These are phyloP conservation scores for Penicillium sp. DNA, from an alignment of 2,329 filamentous ascomycete genomes.

Conservation along the genomic window DNA sequence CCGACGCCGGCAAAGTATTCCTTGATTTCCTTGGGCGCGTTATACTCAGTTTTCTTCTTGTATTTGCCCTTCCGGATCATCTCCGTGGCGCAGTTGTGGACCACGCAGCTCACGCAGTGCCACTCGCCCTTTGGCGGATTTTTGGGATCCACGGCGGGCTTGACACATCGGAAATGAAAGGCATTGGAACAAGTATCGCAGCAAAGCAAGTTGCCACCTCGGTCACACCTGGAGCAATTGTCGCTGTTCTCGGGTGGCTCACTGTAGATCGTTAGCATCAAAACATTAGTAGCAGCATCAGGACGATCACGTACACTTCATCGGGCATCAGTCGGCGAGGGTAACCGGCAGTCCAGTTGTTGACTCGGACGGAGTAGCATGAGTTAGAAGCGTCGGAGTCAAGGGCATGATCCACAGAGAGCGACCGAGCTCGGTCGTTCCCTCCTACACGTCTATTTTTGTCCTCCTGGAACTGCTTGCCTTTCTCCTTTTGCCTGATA, in stretches of 20 bases:
- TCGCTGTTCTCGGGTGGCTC: constrained; percentile 71
- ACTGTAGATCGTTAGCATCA: constrained; percentile 19
- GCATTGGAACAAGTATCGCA: constrained; percentile 89
- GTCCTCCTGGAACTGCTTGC: not conserved
- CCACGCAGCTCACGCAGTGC: constrained; percentile 68
- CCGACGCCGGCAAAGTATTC: constrained; percentile 79
- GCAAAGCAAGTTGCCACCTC: constrained; percentile 81
- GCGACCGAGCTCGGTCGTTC: too few relatives aligned
- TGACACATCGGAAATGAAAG: constrained; percentile 86
- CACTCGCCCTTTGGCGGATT: constrained; percentile 69
- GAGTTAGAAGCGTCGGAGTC: not conserved
- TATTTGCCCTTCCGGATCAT: constrained; percentile 65
- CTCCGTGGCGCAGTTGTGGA: constrained; percentile 60
- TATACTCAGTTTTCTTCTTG: constrained; percentile 69
- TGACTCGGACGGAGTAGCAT: not conserved
- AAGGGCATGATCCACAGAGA: not conserved
- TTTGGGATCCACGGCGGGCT: constrained; percentile 69
- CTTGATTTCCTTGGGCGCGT: constrained; percentile 68
- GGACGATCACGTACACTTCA: not conserved
- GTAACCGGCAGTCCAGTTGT: not conserved
- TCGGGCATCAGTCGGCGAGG: not conserved
- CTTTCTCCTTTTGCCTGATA: not conserved
- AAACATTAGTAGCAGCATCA: not conserved
- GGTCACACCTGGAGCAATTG: constrained; percentile 81
- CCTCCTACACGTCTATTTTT: not conserved